Base-by-base conservation (phyloP, 2,329 filamentous ascomycete species). In the Thermothelomyces thermophilus region DNA sequence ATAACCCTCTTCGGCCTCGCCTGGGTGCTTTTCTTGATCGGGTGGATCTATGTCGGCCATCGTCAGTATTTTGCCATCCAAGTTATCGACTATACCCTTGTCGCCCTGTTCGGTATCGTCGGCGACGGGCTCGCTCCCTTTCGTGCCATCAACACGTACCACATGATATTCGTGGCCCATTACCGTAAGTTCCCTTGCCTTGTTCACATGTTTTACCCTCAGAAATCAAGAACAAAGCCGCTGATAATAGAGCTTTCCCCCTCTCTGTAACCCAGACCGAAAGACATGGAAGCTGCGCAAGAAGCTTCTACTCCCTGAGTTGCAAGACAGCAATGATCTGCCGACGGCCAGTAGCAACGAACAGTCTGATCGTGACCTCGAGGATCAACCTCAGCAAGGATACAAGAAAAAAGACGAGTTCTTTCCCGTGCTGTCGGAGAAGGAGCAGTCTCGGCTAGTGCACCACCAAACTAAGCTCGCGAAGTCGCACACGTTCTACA, bases 11-110 rank as follows among this genome's bases (percentile, higher is more conserved):
- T 94, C 59, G 88, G 88, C 61, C 73, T 91, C 11, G 86, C 86
- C 0, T 95, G 88, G 89, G 88, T 95, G 1, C 76, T 94, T n/a
- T 93, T 91, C 68, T 72, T 94, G 48, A 95, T 95, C 63, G 87
- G 84, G 41, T 94, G 88, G 88, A 87, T 93, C 63, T 90, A 89
- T 56, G 84, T 91, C 17, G 87, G 86, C 17, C 79, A 80, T 26
- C 74, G 76, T 59, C 85, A 91, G 63, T 70, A 80, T 3, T 91
- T 87, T 55, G 66, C 79, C 33, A 79, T 86, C 58, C 81, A 87
- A 53, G 68, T 87, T 42, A 86, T 87, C 56, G 84, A 87, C 66
- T 82, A 83, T 58, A 73, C 85, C 24, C 73, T 87, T 13, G 84
- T 87, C 6, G 84, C 82, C 10, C 73, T 87, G 6, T 87, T 87